phyloP scores from a whole-genome alignment of 164 flowering plant genomes.

The Hamamelis virginiana region DNA sequence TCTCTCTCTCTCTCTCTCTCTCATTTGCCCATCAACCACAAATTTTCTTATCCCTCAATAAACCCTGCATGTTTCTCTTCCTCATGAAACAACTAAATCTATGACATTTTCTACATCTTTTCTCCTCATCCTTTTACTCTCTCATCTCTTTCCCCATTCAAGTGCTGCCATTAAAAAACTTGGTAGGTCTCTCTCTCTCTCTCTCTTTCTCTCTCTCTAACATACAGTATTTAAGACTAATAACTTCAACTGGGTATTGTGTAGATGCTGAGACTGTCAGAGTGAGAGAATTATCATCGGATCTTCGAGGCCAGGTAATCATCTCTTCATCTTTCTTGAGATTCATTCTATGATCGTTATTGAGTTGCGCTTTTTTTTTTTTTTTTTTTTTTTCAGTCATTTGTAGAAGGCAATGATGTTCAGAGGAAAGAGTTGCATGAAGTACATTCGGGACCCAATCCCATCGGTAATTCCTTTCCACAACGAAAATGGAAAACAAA shows the following conservation, averaged over 20 bases:
- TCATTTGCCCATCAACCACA: no score
- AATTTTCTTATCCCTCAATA: no score
- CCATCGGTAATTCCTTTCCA: conserved; percentile 15
- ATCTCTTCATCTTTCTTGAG: neutral
- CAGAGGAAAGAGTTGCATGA: conserved; percentile 23
- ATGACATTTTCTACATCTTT: conserved; percentile 1
- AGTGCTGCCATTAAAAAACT: conserved; percentile 8
- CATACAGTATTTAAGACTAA: neutral
- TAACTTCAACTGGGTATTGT: no score
- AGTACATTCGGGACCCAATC: conserved; percentile 31
- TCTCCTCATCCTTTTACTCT: conserved; percentile 13
- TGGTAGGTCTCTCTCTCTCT: conserved; percentile 7
- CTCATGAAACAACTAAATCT: no score
- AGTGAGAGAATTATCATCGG: neutral
- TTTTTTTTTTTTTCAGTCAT: conserved; percentile 2
- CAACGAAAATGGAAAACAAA: neutral
- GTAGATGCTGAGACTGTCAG: conserved; percentile 5
- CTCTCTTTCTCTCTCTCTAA: conserved; percentile 10
- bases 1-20: no score
- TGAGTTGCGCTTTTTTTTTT: neutral
- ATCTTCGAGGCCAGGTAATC: neutral
- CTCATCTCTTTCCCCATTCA: conserved; percentile 6
- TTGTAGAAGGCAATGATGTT: neutral
- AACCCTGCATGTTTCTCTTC: no score
- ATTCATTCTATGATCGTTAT: neutral